Evolutionary conservation across 2,329 filamentous ascomycete species (phyloP).

Genomic region (Penicillium oxalicum): DNA sequence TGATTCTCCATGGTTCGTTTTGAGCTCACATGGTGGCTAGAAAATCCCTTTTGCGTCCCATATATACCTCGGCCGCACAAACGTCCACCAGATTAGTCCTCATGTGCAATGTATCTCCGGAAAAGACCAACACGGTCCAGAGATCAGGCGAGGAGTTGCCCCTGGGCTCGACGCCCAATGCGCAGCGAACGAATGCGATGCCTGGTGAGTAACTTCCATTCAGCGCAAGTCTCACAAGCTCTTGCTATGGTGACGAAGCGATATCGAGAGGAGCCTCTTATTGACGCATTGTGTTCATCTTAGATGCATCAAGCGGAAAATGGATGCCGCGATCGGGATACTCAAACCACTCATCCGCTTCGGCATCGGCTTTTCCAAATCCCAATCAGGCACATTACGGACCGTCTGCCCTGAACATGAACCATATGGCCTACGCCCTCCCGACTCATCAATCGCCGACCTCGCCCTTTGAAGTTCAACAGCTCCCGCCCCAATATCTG

Average conservation of each 20-base stretch:
- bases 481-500: conserved; percentile 25
- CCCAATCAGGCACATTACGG: conserved; percentile 18
- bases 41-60: not conserved
- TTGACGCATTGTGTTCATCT: not conserved
- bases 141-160: conserved; percentile 12
- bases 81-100: conserved; percentile 7
- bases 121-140: conserved; percentile 14
- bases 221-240: too few species aligned
- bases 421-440: conserved; percentile 25
- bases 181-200: conserved; percentile 3
- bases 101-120: conserved; percentile 27
- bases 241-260: too few species aligned
- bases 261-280: too few species aligned
- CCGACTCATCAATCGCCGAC: conserved; percentile 23
- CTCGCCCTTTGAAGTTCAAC: conserved; percentile 22
- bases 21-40: too few species aligned
- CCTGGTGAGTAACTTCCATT: conserved; percentile 8
- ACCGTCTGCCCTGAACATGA: conserved; percentile 24
- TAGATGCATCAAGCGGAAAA: conserved; percentile 5
- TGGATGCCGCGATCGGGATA: conserved; percentile 15
- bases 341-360: conserved; percentile 16
- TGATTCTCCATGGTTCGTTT: too few species aligned
- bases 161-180: conserved; percentile 9
- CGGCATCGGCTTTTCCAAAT: conserved; percentile 16
- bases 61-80: too few species aligned